A percentile compares a stretch with the other conserved stretches of the same genome.
Conservation (phyloP, 1,139 yeast species). For the Scheffersomyces insectosa region DNA sequence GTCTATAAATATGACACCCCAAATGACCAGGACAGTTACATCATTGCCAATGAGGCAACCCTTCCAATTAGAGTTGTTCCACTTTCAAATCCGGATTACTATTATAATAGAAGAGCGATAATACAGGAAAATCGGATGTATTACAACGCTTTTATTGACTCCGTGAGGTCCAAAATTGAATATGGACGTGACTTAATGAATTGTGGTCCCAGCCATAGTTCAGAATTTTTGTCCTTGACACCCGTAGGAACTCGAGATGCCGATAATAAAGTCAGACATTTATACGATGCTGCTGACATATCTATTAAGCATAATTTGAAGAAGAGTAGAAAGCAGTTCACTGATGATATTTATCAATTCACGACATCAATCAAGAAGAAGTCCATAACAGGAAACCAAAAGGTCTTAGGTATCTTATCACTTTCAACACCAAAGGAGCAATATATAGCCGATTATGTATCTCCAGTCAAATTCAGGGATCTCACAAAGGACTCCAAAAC, state of each 20-base stretch:
- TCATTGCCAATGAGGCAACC: constrained; percentile 37
- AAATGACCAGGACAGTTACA: constrained; percentile 30
- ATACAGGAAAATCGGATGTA: constrained; percentile 26
- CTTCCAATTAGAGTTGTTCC: constrained; percentile 43
- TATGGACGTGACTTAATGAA: constrained; percentile 22
- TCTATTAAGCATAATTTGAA: constrained; percentile 17
- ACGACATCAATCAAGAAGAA: constrained; percentile 37
- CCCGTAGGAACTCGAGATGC: constrained; percentile 18
- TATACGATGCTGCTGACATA: constrained; percentile 27
- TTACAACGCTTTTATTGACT: constrained; percentile 38
- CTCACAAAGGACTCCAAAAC: constrained; percentile 13
- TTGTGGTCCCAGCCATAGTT: constrained; percentile 4
- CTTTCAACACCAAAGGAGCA: constrained; percentile 37
- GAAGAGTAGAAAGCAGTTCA: constrained; percentile 16
- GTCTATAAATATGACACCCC: constrained; percentile 25
- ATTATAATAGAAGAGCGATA: constrained; percentile 19
- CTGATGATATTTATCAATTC: constrained; percentile 33
- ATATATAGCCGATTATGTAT: constrained; percentile 32
- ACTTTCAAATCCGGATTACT: constrained; percentile 21
- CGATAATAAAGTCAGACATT: constrained; percentile 33
- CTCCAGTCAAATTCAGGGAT: constrained; percentile 31
- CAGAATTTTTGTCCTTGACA: constrained; percentile 11
- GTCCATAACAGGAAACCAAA: constrained; percentile 35
- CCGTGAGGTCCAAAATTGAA: constrained; percentile 31
- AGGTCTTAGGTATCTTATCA: constrained; percentile 35